These are phyloP conservation scores for Globisporangium parvum DNA, from an alignment of 352 stramenopile genomes.

Conservation along the genomic window DNA sequence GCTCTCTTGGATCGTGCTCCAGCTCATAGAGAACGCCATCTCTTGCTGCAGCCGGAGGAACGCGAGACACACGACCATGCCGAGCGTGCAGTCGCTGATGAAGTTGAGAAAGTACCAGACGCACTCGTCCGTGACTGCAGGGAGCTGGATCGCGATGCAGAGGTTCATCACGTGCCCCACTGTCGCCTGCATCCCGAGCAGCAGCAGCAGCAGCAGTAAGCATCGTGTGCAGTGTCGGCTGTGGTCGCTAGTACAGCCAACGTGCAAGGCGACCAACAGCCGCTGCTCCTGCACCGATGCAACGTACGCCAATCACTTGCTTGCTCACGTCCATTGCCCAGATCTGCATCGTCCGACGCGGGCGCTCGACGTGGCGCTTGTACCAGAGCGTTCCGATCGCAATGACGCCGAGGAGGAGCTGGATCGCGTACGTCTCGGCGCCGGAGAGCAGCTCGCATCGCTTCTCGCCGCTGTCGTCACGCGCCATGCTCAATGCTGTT, in stretches of 20 bases:
- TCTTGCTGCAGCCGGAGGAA: conserved; percentile 75
- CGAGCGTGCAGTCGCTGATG: conserved; percentile 73
- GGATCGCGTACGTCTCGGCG: conserved; percentile 59
- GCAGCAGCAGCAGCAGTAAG: neutral
- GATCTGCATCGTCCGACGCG: conserved; percentile 59
- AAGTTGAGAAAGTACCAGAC: conserved; percentile 87
- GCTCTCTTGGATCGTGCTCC: conserved; percentile 67
- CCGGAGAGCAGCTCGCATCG: conserved; percentile 67
- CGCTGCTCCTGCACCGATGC: neutral
- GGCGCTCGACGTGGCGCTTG: conserved; percentile 78
- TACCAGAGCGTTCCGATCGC: conserved; percentile 74
- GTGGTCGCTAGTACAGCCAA: neutral
- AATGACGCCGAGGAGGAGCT: conserved; percentile 58
- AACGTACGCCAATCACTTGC: conserved; percentile 61
- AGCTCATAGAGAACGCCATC: conserved; percentile 65
- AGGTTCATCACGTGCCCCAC: conserved; percentile 72
- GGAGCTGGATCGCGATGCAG: conserved; percentile 57
- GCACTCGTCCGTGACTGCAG: conserved; percentile 77
- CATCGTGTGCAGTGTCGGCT: neutral
- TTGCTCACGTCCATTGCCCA: conserved; percentile 82
- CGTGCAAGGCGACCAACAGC: neutral
- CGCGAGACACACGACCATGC: conserved; percentile 68
- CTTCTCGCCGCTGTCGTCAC: conserved; percentile 15
- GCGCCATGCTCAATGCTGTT: neutral
- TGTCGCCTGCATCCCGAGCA: conserved; percentile 22